Conservation (phyloP, 768 basidiomycete genomes). For the Boletus fagicola region DNA sequence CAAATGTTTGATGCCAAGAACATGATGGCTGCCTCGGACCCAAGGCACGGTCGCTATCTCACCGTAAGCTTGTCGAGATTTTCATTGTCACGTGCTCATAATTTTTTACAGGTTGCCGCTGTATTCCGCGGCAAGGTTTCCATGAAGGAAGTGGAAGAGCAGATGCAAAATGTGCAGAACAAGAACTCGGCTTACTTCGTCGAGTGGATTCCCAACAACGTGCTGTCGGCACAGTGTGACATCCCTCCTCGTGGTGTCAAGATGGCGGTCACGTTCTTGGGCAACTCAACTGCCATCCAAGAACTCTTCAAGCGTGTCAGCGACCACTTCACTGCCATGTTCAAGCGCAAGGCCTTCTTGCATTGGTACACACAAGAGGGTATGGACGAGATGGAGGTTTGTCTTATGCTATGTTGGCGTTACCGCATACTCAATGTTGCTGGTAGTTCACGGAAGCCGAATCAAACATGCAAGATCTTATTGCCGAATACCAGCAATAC, state of each 20-base stretch:
- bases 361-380: constrained; percentile 99
- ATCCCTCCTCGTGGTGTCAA: constrained; percentile 93
- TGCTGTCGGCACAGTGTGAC: constrained; percentile 96
- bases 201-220: constrained; percentile 99
- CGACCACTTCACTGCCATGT: constrained; percentile 99
- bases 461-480: constrained; percentile 98
- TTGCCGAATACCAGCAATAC: constrained; percentile 97
- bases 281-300: constrained; percentile 96
- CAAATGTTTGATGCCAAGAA: constrained; percentile 99
- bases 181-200: constrained; percentile 99
- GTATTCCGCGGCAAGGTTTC: constrained; percentile 99
- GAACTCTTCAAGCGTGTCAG: constrained; percentile 98
- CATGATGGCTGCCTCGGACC: constrained; percentile 99
- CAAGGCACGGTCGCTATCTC: constrained; percentile 94
- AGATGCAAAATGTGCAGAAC: constrained; percentile 96
- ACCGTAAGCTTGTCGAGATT: constrained; percentile 53
- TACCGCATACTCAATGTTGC: neutral
- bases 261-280: constrained; percentile 97
- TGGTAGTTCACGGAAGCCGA: constrained; percentile 92
- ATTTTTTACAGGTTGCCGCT: constrained; percentile 65
- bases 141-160: constrained; percentile 99
- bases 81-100: neutral
- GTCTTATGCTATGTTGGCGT: constrained; percentile 13
- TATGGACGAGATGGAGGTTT: constrained; percentile 96
- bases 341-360: constrained; percentile 97